Conservation (phyloP, 805 yeast genomes). For the Maudiozyma saulgeensis region DNA sequence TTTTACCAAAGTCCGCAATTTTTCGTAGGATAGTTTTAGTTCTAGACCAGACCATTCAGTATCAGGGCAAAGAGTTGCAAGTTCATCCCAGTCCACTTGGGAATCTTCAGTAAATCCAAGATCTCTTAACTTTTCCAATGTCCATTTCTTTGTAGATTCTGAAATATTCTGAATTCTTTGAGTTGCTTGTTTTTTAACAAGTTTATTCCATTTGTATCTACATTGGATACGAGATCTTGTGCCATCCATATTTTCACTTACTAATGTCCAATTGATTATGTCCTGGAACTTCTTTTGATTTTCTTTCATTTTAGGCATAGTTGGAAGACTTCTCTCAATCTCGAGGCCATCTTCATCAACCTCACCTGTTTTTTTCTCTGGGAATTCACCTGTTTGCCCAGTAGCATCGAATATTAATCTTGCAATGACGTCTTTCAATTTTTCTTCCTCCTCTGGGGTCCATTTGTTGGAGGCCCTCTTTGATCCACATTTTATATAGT, state of each 20-base stretch:
- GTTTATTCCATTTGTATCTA: slow-evolving; percentile 88
- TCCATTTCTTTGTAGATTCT: slow-evolving; percentile 41
- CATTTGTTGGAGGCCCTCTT: slow-evolving; percentile 71
- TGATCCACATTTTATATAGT: slow-evolving; percentile 84
- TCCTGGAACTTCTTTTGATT: slow-evolving; percentile 27
- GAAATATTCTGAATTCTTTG: slow-evolving; percentile 37
- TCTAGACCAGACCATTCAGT: slow-evolving; percentile 51
- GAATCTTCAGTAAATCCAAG: slow-evolving; percentile 34
- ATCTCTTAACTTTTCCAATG: slow-evolving; percentile 38
- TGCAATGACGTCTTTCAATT: slow-evolving; percentile 45
- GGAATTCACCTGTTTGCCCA: slow-evolving; percentile 7
- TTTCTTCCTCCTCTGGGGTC: slow-evolving; percentile 62
- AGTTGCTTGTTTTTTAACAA: slow-evolving; percentile 50
- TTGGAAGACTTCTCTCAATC: slow-evolving; percentile 8
- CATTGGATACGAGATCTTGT: slow-evolving; percentile 86
- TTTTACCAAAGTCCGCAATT: slow-evolving; percentile 43
- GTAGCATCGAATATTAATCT: slow-evolving; percentile 35
- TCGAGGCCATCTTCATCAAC: slow-evolving; percentile 11
- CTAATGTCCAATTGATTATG: slow-evolving; percentile 80
- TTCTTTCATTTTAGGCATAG: slow-evolving; percentile 14
- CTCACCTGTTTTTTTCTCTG: slow-evolving; percentile 8
- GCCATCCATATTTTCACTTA: slow-evolving; percentile 85
- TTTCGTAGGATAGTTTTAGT: slow-evolving; percentile 51
- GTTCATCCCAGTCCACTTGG: slow-evolving; percentile 45
- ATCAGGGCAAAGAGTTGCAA: slow-evolving; percentile 39